Evolutionary conservation across 768 basidiomycete species (phyloP), one percentile per base, ranked within the genome.

Genomic region (Kwoniella sp.): DNA sequence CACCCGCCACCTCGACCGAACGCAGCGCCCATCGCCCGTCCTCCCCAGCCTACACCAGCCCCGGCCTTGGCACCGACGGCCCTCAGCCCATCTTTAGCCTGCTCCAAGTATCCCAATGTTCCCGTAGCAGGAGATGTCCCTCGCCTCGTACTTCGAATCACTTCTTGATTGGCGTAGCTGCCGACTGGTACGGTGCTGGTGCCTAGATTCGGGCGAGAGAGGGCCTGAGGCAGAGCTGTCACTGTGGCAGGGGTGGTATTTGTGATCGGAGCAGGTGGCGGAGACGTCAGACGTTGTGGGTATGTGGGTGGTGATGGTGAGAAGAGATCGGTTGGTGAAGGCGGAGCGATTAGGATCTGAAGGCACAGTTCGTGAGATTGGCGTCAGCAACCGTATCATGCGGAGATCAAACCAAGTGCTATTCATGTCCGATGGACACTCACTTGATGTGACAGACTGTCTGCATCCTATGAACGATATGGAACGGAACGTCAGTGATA

Each of bases 41-140:
- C 70, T 37, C 72, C 67, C 76, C 76, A 77, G 1, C 76, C 76
- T 23, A 73, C 73, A 4, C 66, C 74, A 0, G 69, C 73, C 1
- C 73, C 73, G 5, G 74, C 72, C 51, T 66, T 73, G 1, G 70
- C 74, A 4, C 77, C 73, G 7, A 77, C 76, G 23, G 73, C 74
- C 41, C 74, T 55, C 30, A 79, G 47, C 7, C 76, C 78, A 26
- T 75, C 78, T 61, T 73, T 77, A 2, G 74, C 78, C 58, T 76
- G 74, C 50, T 77, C 78, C 58, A 79, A 51, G 54, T 79, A 79
- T 15, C 75, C 75, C 58, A 72, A 15, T 7, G 65, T 54, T 4
- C 59, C 72, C 12, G 51, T 31, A 15, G 65, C 64, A 12, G 69
- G 65, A 29, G 68, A 70, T 11, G 45, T 50, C 5, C 67, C 51